These are phyloP conservation scores for Selaginella tamariscina DNA, from an alignment of 75 land plant species.

Conservation along the genomic window DNA sequence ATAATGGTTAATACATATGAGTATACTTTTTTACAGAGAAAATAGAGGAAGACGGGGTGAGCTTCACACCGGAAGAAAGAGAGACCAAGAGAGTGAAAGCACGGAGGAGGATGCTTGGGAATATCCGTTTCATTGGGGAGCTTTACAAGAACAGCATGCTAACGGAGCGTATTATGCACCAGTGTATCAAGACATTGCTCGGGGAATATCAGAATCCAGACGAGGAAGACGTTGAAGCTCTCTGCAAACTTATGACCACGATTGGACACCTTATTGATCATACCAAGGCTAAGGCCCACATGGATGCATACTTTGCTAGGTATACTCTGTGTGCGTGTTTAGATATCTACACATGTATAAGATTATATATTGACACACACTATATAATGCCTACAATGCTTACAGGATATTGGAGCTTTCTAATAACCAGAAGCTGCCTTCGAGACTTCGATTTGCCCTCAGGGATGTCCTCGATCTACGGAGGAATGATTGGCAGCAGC, in stretches of 20 bases:
- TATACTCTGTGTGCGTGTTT: no score
- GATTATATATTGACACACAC: no score
- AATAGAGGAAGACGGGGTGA: conserved; percentile 53
- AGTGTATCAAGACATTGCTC: conserved; percentile 71
- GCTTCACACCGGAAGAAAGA: conserved; percentile 51
- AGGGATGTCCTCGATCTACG: conserved; percentile 83
- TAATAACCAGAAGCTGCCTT: conserved; percentile 54
- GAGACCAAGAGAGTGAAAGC: conserved; percentile 61
- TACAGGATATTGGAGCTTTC: conserved; percentile 44
- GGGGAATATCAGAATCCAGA: conserved; percentile 68
- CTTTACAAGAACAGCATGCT: conserved; percentile 89
- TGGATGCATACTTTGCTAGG: conserved; percentile 81
- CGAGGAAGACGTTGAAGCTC: conserved; percentile 88
- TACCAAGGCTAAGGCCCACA: conserved; percentile 61
- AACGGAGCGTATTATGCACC: conserved; percentile 96
- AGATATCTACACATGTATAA: no score
- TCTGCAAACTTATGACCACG: conserved; percentile 95
- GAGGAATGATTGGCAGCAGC: conserved; percentile 80
- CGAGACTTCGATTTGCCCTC: conserved; percentile 79
- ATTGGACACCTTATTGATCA: conserved; percentile 90
- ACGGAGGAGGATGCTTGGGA: conserved; percentile 87
- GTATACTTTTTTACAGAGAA: no score
- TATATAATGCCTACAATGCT: no score
- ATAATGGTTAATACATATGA: no score
- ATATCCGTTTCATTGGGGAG: conserved; percentile 89